These are phyloP conservation scores for Pelargonium myrrhifolium DNA, from an alignment of 441 rosid species.

Conservation along the genomic window DNA sequence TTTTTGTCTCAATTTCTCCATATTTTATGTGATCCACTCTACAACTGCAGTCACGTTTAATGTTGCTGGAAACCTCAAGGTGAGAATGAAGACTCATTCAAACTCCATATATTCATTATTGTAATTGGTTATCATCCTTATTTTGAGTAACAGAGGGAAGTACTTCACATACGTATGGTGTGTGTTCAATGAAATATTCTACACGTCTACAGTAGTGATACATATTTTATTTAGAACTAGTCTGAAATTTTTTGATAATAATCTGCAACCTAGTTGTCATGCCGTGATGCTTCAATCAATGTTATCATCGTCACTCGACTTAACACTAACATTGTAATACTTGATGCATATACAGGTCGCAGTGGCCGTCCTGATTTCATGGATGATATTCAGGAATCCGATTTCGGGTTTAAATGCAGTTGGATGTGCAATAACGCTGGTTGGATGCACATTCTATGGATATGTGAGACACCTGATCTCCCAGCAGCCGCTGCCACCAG, in stretches of 20 bases:
- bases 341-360: constrained; percentile 59
- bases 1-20: constrained; percentile 95
- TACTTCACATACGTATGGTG: too few relatives aligned
- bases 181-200: too few relatives aligned
- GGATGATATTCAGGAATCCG: constrained; percentile 90
- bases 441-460: constrained; percentile 93
- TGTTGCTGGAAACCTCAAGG: constrained; percentile 99
- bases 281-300: too few relatives aligned
- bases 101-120: constrained; percentile 10
- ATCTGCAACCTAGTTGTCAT: too few relatives aligned
- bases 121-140: background rate
- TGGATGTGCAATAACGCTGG: constrained; percentile 82
- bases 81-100: constrained; percentile 24
- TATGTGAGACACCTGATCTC: constrained; percentile 79
- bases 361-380: constrained; percentile 82
- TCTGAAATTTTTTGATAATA: too few relatives aligned
- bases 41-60: constrained; percentile 98
- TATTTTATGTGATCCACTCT: constrained; percentile 97
- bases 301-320: background rate
- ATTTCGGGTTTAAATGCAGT: constrained; percentile 77
- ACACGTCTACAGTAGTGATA: too few relatives aligned
- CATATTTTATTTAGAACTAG: too few relatives aligned
- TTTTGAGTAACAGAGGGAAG: background rate
- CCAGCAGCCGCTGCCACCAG: constrained; percentile 48
- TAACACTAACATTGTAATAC: background rate